These are phyloP conservation scores for Backusella morwellensis DNA, from an alignment of 192 early-diverging fungal species.

Conservation along the genomic window DNA sequence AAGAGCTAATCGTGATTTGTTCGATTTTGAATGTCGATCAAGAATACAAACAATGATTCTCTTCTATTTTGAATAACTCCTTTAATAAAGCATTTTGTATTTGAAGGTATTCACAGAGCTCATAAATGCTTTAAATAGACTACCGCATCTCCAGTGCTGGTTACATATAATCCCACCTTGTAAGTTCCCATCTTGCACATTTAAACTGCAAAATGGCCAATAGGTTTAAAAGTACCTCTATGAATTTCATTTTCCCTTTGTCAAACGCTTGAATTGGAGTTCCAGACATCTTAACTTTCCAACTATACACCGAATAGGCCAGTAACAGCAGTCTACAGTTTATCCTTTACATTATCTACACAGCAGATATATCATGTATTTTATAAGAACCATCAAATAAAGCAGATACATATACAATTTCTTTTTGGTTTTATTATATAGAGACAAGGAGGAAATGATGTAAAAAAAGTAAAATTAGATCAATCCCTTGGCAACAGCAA, in stretches of 20 bases:
- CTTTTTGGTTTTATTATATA: conserved; percentile 4
- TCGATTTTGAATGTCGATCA: background rate
- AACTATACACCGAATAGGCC: no score
- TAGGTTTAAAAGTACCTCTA: no score
- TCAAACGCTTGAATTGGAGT: no score
- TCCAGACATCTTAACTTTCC: no score
- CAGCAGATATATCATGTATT: background rate
- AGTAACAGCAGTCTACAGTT: background rate
- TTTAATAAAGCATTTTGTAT: background rate
- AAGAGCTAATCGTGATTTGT: background rate
- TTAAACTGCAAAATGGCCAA: no score
- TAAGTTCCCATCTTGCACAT: no score
- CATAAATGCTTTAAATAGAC: no score
- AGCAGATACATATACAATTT: background rate
- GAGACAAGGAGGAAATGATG: background rate
- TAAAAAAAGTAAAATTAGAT: conserved; percentile 20
- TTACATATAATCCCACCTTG: no score
- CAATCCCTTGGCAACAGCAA: conserved; percentile 82
- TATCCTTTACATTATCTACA: background rate
- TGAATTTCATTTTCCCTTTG: no score
- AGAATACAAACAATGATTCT: no score
- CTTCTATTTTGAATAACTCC: background rate
- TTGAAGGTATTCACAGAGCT: background rate
- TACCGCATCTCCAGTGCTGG: no score
- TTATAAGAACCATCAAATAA: background rate